Base-by-base conservation (phyloP, 805 yeast genomes). In the Candida pini region DNA sequence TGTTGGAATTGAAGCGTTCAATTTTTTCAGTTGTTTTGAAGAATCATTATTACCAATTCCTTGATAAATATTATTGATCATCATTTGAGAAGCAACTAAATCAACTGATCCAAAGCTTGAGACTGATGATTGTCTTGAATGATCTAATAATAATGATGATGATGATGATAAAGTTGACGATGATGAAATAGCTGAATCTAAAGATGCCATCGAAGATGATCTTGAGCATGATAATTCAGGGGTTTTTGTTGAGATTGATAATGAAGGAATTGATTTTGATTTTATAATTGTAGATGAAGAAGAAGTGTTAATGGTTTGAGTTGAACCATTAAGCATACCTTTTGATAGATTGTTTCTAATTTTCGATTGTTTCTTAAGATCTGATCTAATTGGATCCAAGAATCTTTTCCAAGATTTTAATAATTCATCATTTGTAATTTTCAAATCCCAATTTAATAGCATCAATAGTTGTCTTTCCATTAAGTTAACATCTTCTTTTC, bases 391-490 rank as follows among this genome's bases (percentile, higher is more conserved):
- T 23, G 80, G 80, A 20, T 64, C 68, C 43, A 75, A 61, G 64
- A 73, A 71, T 39, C 63, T 56, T 38, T 52, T 56, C 53, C 73
- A 63, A 26, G 58, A 63, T 19, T 40, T 42, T 28, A 56, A 45
- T 55, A 74, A 62, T 37, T 75, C 78, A 18, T 56, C 57, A 44
- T 60, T 66, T 33, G 59, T 51, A 26, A 74, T 68, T 38, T 64
- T 59, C 41, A 81, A 62, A 54, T 83, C 81, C 88, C 89, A 83
- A 58, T 81, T 71, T 53, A 83, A 62, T 33, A 82, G 63, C 50
- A 68, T 75, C 34, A 82, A 64, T 39, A 83, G 62, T 58, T 83
- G 90, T 53, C 86, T 73, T 60, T 83, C 94, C 88, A 83, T 83
- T 41, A 81, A 64, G 56, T 81, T 82, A 44, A 83, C 76, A 54